phyloP scores from a whole-genome alignment of 768 basidiomycete genomes.

The Royoungia palumana region DNA sequence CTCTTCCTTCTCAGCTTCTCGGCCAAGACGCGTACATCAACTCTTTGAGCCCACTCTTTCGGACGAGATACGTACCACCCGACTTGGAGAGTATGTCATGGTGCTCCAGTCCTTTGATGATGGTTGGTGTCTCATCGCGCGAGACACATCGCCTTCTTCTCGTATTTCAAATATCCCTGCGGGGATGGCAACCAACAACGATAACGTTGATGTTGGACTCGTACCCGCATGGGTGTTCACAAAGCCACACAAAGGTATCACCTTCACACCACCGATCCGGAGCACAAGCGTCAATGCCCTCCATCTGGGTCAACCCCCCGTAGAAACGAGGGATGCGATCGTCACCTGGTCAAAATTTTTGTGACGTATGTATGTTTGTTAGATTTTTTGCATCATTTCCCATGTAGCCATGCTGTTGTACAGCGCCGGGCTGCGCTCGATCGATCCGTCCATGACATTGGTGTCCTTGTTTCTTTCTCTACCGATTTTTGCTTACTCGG shows the following conservation, averaged over 20 bases:
- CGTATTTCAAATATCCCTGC: slow-evolving; percentile 32
- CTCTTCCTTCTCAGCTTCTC: slow-evolving; percentile 29
- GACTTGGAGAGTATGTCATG: slow-evolving; percentile 55
- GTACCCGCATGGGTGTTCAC: slow-evolving; percentile 78
- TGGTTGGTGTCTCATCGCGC: slow-evolving; percentile 74
- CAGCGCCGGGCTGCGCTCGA: not conserved
- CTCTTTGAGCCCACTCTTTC: slow-evolving; percentile 66
- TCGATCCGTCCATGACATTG: not conserved
- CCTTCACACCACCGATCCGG: slow-evolving; percentile 62
- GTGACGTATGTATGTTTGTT: not conserved
- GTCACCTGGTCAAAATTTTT: slow-evolving; percentile 72
- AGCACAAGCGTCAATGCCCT: slow-evolving; percentile 49
- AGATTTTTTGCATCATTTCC: not conserved
- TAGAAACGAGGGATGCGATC: slow-evolving; percentile 43
- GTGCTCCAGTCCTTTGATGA: slow-evolving; percentile 71
- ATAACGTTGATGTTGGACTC: slow-evolving; percentile 61
- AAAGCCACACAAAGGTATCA: slow-evolving; percentile 56
- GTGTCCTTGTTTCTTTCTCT: not conserved
- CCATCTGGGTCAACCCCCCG: slow-evolving; percentile 39
- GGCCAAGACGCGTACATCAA: slow-evolving; percentile 57
- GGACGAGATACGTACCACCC: slow-evolving; percentile 61
- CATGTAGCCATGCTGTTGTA: not conserved
- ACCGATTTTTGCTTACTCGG: not conserved
- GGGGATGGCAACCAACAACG: slow-evolving; percentile 18
- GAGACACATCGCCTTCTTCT: slow-evolving; percentile 43